phyloP scores from a whole-genome alignment of 805 yeast species.

The Saccharomycopsis fermentans region DNA sequence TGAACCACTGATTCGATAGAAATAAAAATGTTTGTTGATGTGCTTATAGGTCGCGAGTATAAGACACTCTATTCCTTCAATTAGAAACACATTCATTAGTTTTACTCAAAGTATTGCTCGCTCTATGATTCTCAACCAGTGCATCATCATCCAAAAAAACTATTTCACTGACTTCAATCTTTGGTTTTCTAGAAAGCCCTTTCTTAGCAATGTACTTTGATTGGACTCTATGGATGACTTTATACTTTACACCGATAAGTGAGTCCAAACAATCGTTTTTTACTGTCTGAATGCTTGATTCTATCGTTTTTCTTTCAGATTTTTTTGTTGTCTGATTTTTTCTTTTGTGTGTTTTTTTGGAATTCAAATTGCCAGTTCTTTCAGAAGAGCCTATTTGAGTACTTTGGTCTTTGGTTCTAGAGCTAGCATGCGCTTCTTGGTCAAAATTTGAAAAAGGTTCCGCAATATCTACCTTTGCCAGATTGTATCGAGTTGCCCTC shows the following conservation, averaged over 20 bases:
- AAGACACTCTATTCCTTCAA: too few species aligned
- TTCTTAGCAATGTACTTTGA: conserved; percentile 4
- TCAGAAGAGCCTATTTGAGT: too few species aligned
- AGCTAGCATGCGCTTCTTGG: background rate
- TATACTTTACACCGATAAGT: background rate
- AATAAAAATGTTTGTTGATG: too few species aligned
- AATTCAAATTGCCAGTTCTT: too few species aligned
- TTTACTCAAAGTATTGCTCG: background rate
- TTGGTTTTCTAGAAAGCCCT: conserved; percentile 8
- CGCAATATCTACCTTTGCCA: background rate
- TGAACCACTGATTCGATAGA: too few species aligned
- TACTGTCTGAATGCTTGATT: background rate
- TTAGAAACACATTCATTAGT: too few species aligned
- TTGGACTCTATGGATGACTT: conserved; percentile 5
- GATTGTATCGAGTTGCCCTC: background rate
- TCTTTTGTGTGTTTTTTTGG: background rate
- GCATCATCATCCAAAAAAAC: background rate
- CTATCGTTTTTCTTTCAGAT: background rate
- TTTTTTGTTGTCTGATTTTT: background rate
- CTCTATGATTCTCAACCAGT: too few species aligned
- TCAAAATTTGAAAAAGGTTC: background rate
- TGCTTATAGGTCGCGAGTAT: too few species aligned
- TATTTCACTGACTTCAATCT: conserved; percentile 16
- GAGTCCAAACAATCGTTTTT: background rate
- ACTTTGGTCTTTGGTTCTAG: too few species aligned